Conservation (phyloP, 495 filamentous ascomycete genomes). For the Trichocladium uniseriatum region DNA sequence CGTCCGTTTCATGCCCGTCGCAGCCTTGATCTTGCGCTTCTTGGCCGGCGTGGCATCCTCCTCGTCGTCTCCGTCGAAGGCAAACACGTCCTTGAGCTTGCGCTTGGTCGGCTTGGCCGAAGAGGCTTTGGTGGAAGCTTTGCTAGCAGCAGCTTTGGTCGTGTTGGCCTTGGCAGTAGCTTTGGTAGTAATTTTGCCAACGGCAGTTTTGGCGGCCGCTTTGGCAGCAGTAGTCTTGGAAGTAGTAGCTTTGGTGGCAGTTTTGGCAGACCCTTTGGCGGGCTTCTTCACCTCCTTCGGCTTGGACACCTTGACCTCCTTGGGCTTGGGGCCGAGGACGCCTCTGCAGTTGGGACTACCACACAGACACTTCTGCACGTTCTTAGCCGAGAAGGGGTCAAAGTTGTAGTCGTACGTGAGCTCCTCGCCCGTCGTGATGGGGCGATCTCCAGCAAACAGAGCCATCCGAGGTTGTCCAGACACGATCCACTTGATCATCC, state of each 20-base stretch:
- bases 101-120: slow-evolving; percentile 18
- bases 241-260: too few species aligned
- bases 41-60: slow-evolving; percentile 14
- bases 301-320: slow-evolving; percentile 42
- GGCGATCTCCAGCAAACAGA: slow-evolving; percentile 81
- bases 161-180: slow-evolving; percentile 19
- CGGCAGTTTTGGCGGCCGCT: too few species aligned
- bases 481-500: slow-evolving; percentile 97
- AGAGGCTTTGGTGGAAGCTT: slow-evolving; percentile 20
- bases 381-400: slow-evolving; percentile 75
- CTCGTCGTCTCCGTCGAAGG: slow-evolving; percentile 11
- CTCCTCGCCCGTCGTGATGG: slow-evolving; percentile 89
- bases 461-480: slow-evolving; percentile 92
- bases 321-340: slow-evolving; percentile 65
- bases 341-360: slow-evolving; percentile 69
- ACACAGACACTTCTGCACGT: slow-evolving; percentile 76
- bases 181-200: too few species aligned
- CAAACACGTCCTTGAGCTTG: slow-evolving; percentile 25
- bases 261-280: too few species aligned
- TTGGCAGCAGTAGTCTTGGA: too few species aligned
- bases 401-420: slow-evolving; percentile 99
- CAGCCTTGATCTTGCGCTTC: slow-evolving; percentile 22
- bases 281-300: slow-evolving; percentile 22
- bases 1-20: slow-evolving; percentile 19
- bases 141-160: slow-evolving; percentile 14